Evolutionary conservation across 345 rosid species (phyloP).

Genomic region (Abelmoschus esculentus): DNA sequence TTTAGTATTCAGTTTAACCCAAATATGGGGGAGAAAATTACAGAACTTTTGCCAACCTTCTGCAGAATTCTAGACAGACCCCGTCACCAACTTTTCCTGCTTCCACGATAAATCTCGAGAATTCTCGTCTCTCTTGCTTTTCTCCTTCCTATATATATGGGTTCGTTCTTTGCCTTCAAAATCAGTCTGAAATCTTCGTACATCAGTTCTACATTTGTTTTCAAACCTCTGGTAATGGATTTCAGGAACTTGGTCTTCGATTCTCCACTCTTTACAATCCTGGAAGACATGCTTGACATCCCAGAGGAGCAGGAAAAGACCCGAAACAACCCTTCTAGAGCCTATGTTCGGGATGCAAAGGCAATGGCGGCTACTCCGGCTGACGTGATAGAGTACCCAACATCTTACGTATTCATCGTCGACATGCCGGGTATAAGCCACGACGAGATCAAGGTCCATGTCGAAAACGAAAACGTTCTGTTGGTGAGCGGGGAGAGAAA

Average conservation of each 20-base stretch:
- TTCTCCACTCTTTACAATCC: conserved; percentile 33
- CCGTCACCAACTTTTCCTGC: too few relatives aligned
- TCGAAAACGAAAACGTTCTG: conserved; percentile 68
- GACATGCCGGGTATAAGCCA: conserved; percentile 82
- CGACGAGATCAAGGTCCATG: conserved; percentile 61
- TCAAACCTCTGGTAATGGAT: conserved; percentile 13
- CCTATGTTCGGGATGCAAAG: conserved; percentile 52
- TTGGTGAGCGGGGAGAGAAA: conserved; percentile 24
- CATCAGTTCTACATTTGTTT: neutral
- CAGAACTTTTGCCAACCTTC: conserved; percentile 3
- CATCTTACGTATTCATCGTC: conserved; percentile 46
- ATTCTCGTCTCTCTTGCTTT: neutral
- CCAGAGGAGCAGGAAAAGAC: conserved; percentile 28
- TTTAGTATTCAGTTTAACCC: neutral
- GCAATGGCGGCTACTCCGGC: conserved; percentile 91
- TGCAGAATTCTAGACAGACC: conserved; percentile 11
- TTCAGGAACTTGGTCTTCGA: conserved; percentile 35
- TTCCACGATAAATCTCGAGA: neutral
- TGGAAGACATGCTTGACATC: conserved; percentile 52
- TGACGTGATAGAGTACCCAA: conserved; percentile 54
- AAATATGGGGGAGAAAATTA: neutral
- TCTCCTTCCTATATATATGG: neutral
- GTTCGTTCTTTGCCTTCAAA: neutral
- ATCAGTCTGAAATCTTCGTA: neutral
- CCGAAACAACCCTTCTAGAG: conserved; percentile 41